Base-by-base conservation (phyloP, 176 grass and related monocot genomes). In the Chrysopogon serrulatus region DNA sequence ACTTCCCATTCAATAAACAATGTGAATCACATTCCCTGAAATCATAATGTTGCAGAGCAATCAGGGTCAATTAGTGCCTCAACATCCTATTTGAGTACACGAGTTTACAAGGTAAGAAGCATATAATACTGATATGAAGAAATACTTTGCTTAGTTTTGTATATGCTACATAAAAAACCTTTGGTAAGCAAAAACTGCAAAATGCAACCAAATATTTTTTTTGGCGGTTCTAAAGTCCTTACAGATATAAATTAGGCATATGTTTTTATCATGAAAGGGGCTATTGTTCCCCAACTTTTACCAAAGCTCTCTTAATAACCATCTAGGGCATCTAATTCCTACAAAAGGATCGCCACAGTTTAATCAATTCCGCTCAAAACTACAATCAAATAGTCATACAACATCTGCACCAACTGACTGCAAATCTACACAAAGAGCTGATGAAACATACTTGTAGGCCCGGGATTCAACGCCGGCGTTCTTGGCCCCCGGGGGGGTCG, bases 381-480 rank as follows among this genome's bases (percentile, higher is more conserved):
- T 41, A 76, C 8, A 37, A 87, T 71, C 15, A 83, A 42, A 68
- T 68, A 18, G 31, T 0, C 18, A 87, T 14, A 6, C 24, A 41
- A 68, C 21, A 82, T 51, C 36, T 68, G 28, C 27, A 4, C 6
- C 6, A 74, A 35, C 59, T 10, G 68, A 80, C 40, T 45, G 2
- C 6, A 51, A 8, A 73, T 56, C 41, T 39, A 86, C 26, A n/a
- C 4, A 19, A 51, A 69, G 17, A 78, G 7, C 3, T 18, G 12
- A 17, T 10, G 8, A 24, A 15, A 37, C 77, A 27, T 86, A 99
- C 96, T 92, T 96, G 67, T 89, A 77, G 76, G 93, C 85, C 18
- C 91, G 89, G 34, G 48, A 65, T 5, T 96, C 91, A 4, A 96
- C 96, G 26, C 96, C 96, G 33, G 91, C 80, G 83, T 99, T 99